A percentile compares a stretch with the other conserved stretches of the same genome.
phyloP scores from a whole-genome alignment of 2,329 filamentous ascomycete species.

The Aureobasidium pullulans region DNA sequence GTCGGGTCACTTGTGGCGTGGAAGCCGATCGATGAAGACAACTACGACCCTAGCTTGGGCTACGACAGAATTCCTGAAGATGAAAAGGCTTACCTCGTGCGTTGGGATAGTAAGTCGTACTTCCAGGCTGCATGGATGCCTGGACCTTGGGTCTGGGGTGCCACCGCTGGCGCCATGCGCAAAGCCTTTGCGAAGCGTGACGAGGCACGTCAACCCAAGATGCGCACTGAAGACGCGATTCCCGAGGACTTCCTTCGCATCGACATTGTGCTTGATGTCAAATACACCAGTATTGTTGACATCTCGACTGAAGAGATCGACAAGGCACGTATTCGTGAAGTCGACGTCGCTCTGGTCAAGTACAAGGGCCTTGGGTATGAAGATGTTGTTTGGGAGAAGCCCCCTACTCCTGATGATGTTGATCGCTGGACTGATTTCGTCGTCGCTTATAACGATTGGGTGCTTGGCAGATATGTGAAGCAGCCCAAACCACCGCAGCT shows the following conservation, averaged over 20 bases:
- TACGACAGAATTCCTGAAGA: conserved; percentile 59
- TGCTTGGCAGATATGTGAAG: conserved; percentile 69
- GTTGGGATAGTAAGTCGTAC: conserved; percentile 77
- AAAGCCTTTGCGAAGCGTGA: conserved; percentile 69
- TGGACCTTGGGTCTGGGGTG: conserved; percentile 80
- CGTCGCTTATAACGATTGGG: conserved; percentile 77
- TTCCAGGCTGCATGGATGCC: conserved; percentile 79
- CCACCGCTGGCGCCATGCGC: conserved; percentile 57
- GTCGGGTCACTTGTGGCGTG: conserved; percentile 79
- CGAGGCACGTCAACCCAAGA: conserved; percentile 55
- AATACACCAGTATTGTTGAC: conserved; percentile 54
- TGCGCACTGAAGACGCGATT: conserved; percentile 69
- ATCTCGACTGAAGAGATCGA: conserved; percentile 61
- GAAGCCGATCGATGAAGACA: conserved; percentile 60
- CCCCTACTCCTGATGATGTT: conserved; percentile 58
- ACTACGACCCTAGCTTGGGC: conserved; percentile 46
- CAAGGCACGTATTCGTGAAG: conserved; percentile 61
- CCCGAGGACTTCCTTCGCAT: conserved; percentile 78
- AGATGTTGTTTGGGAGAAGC: conserved; percentile 81
- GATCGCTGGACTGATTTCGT: conserved; percentile 73
- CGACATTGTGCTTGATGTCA: conserved; percentile 82
- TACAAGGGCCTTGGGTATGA: conserved; percentile 90
- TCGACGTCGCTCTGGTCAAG: conserved; percentile 74
- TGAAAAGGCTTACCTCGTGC: conserved; percentile 85
- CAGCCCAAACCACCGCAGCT: conserved; percentile 49